Evolutionary conservation across 345 rosid species (phyloP).

Genomic region (Aquilaria yunnanensis): DNA sequence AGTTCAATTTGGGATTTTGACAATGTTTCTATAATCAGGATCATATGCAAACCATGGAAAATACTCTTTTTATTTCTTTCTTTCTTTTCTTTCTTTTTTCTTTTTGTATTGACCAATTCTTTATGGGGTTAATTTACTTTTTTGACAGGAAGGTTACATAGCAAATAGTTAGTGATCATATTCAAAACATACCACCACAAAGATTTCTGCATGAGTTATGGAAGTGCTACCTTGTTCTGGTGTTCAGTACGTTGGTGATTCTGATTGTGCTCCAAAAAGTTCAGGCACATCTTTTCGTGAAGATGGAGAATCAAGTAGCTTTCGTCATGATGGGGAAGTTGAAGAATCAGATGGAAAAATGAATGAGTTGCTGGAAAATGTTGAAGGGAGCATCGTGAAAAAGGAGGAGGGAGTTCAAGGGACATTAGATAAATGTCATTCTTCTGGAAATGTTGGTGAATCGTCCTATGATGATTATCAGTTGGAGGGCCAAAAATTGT

Average conservation of each 20-base stretch:
- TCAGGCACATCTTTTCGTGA: conserved; percentile 21
- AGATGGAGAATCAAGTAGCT: conserved; percentile 28
- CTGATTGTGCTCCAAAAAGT: conserved; percentile 35
- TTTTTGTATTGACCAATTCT: conserved; percentile 9
- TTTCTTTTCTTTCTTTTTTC: neutral
- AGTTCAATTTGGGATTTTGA: neutral
- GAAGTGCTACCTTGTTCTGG: conserved; percentile 53
- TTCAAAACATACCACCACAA: conserved; percentile 9
- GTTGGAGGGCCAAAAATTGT: conserved; percentile 35
- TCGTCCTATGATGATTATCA: conserved; percentile 39
- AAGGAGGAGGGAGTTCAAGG: conserved; percentile 27
- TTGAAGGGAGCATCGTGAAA: conserved; percentile 27
- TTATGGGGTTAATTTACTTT: conserved; percentile 9
- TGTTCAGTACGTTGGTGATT: conserved; percentile 38
- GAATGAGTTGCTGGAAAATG: conserved; percentile 27
- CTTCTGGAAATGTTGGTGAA: conserved; percentile 33
- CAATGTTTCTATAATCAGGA: neutral
- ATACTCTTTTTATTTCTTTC: neutral
- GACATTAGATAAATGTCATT: conserved; percentile 24
- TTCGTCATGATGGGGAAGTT: conserved; percentile 30
- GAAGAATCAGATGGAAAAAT: conserved; percentile 27
- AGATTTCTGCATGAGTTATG: conserved; percentile 34
- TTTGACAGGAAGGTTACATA: conserved; percentile 25
- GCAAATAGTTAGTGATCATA: conserved; percentile 11
- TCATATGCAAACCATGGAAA: neutral